Conservation (phyloP, 345 rosid genomes). For the Hibiscus trionum region DNA sequence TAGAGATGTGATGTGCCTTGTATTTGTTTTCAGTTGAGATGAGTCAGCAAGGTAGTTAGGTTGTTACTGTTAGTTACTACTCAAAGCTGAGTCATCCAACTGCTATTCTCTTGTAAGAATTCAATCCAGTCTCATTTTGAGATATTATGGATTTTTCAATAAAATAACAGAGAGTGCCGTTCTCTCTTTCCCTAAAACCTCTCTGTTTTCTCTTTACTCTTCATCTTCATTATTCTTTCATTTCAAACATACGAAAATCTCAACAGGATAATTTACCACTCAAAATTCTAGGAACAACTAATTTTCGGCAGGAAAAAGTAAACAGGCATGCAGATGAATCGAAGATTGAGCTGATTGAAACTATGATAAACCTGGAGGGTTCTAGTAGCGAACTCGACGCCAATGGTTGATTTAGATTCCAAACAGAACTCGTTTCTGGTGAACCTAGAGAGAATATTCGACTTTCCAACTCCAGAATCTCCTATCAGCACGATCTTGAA, state of each 20-base stretch:
- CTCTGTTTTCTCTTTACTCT: no score
- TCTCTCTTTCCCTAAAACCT: no score
- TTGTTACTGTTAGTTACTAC: no score
- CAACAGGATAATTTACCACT: background rate
- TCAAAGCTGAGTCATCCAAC: no score
- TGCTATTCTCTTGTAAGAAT: no score
- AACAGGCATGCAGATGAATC: background rate
- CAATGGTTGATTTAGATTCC: conserved; percentile 68
- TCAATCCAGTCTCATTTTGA: no score
- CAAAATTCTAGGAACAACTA: background rate
- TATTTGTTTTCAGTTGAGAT: no score
- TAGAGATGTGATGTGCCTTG: no score
- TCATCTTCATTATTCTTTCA: no score
- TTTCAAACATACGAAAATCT: background rate
- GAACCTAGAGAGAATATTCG: conserved; percentile 63
- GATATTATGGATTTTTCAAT: no score
- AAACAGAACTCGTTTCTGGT: conserved; percentile 62
- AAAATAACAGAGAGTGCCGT: no score
- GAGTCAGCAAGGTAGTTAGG: no score
- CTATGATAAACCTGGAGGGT: conserved; percentile 41
- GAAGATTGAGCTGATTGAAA: background rate
- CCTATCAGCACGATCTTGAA: conserved; percentile 76
- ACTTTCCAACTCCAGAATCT: conserved; percentile 72
- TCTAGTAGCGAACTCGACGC: conserved; percentile 68
- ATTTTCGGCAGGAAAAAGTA: background rate